Evolutionary conservation across 208 protist species (phyloP), one percentile per base, ranked within the genome.

Genomic region (Acanthamoeba triangularis): DNA sequence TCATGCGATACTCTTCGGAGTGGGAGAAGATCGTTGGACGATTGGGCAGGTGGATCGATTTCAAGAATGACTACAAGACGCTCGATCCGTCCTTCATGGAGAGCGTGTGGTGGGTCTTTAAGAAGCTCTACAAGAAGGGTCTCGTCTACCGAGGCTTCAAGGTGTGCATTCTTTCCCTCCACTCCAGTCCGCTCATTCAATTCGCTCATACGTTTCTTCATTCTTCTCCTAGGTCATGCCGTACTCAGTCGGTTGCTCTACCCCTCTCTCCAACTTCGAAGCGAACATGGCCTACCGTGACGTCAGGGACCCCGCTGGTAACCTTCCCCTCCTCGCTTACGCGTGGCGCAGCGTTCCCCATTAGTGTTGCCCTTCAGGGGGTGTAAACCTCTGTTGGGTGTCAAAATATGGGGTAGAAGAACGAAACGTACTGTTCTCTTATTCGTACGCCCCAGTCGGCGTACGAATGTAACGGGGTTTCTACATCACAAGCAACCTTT

Each of bases 261-360:
- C 99, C 37, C 99, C 99, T 69, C 98, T 99, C 11, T 99, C 99
- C 95, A 99, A 99, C 98, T 99, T 99, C 97, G 99, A 99, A 98
- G 99, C 99, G 14, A 98, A 98, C 96, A 97, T 99, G 74, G 99
- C 99, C 96, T 99, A 99, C 98, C 99, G 99, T 96, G 98, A 99
- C 23, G 99, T 99, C 23, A 97, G 93, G 41, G 99, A 99, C 96
- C 99, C 99, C 41, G 67, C 67, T n/a, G 90, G 63, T 80, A 61
- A 61, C 4, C 65, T 56, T 2, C 47, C 25, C 59, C 85, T 30
- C 28, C 35, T 69, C 37, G 30, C 85, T 20, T 28, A 2, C 4
- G 13, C 23, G 3, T 41, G 3, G 52, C 52, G 18, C 52, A 59
- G 20, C 13, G 47, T 25, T 91, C 61, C 61, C 85, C 54, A 90